Evolutionary conservation across 2,329 filamentous ascomycete species (phyloP).

Genomic region (Cladosporium cucumerinum): DNA sequence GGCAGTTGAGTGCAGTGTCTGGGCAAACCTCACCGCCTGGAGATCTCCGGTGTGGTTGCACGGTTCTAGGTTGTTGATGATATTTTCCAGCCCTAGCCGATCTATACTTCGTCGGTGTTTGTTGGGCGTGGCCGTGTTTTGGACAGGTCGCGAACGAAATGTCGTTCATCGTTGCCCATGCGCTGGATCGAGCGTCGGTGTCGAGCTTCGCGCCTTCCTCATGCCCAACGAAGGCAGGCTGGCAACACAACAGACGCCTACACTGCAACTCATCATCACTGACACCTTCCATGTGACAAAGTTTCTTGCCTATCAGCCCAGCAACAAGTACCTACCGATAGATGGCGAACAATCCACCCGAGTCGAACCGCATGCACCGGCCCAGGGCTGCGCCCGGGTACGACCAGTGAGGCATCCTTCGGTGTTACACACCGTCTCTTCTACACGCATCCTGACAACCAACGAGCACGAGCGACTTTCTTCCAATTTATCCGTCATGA

Average conservation of each 20-base stretch:
- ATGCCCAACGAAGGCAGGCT: not conserved
- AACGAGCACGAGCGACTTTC: not conserved
- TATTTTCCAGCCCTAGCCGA: not conserved
- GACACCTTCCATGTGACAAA: not conserved
- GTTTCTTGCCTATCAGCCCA: not conserved
- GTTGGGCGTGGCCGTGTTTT: not conserved
- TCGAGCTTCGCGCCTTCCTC: slow-evolving; percentile 7
- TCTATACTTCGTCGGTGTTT: not conserved
- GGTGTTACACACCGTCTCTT: not conserved
- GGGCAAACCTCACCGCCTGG: slow-evolving; percentile 7
- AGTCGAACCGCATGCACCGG: not conserved
- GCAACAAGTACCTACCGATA: not conserved
- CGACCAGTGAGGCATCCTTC: not conserved
- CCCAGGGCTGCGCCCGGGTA: not conserved
- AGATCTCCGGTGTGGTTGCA: slow-evolving; percentile 4
- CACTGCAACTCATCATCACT: not conserved
- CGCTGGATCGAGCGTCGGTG: not conserved
- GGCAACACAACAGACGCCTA: not conserved
- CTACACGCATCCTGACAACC: not conserved
- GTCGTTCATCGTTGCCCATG: not conserved
- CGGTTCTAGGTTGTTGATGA: not conserved
- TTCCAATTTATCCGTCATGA: not conserved
- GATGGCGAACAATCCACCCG: not conserved
- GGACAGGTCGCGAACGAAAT: not conserved
- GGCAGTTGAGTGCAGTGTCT: slow-evolving; percentile 3